Conservation (phyloP, 2,329 filamentous ascomycete genomes). For the Trichophyton equinum region DNA sequence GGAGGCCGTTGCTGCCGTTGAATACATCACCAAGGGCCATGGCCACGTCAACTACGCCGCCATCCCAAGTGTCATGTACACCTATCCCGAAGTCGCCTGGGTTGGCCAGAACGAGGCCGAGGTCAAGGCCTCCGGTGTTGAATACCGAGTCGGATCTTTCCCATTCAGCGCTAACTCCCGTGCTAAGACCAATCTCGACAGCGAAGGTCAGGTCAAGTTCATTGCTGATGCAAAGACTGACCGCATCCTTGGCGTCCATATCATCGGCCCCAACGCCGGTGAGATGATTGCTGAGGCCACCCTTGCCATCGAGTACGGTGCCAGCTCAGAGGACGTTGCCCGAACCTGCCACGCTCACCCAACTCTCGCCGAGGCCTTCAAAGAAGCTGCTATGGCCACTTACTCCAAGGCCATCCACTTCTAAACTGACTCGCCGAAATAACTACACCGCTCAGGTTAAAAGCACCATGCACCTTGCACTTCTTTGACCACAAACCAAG, state of each 20-base stretch:
- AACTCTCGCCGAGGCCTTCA: conserved; percentile 92
- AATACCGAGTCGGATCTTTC: conserved; percentile 89
- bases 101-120: conserved; percentile 96
- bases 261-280: conserved; percentile 87
- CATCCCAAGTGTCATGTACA: conserved; percentile 99
- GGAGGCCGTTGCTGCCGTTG: conserved; percentile 84
- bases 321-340: conserved; percentile 85
- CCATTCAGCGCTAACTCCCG: conserved; percentile 97
- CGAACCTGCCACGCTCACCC: conserved; percentile 95
- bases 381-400: conserved; percentile 98
- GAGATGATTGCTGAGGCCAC: conserved; percentile 99
- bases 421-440: conserved; percentile 35
- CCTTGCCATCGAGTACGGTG: conserved; percentile 89
- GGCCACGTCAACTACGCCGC: conserved; percentile 98
- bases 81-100: conserved; percentile 95
- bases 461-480: neutral
- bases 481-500: neutral
- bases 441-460: neutral
- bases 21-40: conserved; percentile 96
- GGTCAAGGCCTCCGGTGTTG: conserved; percentile 74
- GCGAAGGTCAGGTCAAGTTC: conserved; percentile 94
- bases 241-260: conserved; percentile 87
- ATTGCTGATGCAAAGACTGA: conserved; percentile 93
- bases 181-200: conserved; percentile 96
- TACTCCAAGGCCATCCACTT: conserved; percentile 94